Conservation (phyloP, 2,329 filamentous ascomycete genomes). For the Pseudocercospora eumusae region DNA sequence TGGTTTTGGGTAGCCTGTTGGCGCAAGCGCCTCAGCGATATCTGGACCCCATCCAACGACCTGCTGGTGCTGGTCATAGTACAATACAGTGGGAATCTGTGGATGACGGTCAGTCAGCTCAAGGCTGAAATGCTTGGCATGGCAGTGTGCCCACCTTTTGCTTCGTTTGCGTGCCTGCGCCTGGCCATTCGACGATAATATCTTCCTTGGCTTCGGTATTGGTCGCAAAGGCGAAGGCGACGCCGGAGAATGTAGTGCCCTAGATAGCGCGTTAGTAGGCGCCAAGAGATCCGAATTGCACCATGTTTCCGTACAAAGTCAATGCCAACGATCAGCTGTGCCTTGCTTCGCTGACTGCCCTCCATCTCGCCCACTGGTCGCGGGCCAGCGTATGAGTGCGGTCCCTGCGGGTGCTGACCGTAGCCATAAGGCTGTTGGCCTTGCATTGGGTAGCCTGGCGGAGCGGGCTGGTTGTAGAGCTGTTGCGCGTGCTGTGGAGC, state of each 20-base stretch:
- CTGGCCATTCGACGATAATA: slow-evolving; percentile 98
- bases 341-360: slow-evolving; percentile 84
- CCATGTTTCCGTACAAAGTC: slow-evolving; percentile 73
- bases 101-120: slow-evolving; percentile 24
- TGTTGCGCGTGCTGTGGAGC: slow-evolving; percentile 46
- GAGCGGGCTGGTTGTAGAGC: slow-evolving; percentile 44
- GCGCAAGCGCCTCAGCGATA: slow-evolving; percentile 93
- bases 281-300: neutral
- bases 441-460: slow-evolving; percentile 44
- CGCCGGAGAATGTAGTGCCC: slow-evolving; percentile 97
- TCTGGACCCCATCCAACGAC: slow-evolving; percentile 99
- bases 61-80: slow-evolving; percentile 99
- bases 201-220: slow-evolving; percentile 98
- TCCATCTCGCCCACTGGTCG: slow-evolving; percentile 67
- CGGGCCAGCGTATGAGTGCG: slow-evolving; percentile 22
- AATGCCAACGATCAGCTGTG: slow-evolving; percentile 96
- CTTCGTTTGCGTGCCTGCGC: slow-evolving; percentile 95
- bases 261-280: slow-evolving; percentile 43
- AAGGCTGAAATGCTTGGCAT: slow-evolving; percentile 13
- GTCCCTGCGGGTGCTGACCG: slow-evolving; percentile 26
- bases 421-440: slow-evolving; percentile 33
- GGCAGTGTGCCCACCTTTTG: slow-evolving; percentile 71
- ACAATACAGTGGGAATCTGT: slow-evolving; percentile 97
- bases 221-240: slow-evolving; percentile 88
- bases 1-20: slow-evolving; percentile 95